Conservation (phyloP, 1,139 yeast species). For the Magnusiomyces fungicola region DNA sequence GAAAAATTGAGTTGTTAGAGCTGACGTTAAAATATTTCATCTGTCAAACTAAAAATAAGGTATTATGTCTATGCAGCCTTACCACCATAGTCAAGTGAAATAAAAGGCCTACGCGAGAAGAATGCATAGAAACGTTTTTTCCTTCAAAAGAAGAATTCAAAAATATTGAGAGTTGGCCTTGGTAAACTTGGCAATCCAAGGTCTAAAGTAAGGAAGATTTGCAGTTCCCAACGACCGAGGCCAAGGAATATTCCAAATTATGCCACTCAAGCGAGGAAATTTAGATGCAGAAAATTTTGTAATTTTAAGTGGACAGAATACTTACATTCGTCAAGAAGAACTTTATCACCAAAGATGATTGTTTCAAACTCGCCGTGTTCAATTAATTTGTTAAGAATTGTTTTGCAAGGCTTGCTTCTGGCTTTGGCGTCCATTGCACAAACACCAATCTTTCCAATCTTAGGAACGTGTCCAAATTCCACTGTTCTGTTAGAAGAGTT, state of each 20-base stretch:
- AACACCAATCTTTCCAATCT: conserved; percentile 90
- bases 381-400: conserved; percentile 76
- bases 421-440: conserved; percentile 99
- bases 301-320: conserved; percentile 1
- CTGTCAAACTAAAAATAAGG: conserved; percentile 1
- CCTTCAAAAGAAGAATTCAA: too few species aligned
- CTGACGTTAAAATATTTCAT: neutral
- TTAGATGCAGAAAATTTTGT: too few species aligned
- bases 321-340: conserved; percentile 70
- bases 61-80: too few species aligned
- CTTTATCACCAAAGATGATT: conserved; percentile 95
- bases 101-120: too few species aligned
- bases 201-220: neutral
- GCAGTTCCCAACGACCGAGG: neutral
- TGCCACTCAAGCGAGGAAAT: conserved; percentile 12
- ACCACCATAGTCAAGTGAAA: too few species aligned
- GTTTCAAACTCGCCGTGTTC: conserved; percentile 96
- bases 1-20: conserved; percentile 6
- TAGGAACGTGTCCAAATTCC: conserved; percentile 38
- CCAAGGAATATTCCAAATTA: neutral
- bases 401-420: conserved; percentile 90
- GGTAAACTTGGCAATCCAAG: neutral
- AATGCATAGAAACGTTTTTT: too few species aligned
- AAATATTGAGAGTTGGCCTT: too few species aligned
- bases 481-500: conserved; percentile 6